Evolutionary conservation across 2,329 filamentous ascomycete genomes (phyloP), one percentile per base, ranked within the genome.

Genomic region (Fusarium acutatum): DNA sequence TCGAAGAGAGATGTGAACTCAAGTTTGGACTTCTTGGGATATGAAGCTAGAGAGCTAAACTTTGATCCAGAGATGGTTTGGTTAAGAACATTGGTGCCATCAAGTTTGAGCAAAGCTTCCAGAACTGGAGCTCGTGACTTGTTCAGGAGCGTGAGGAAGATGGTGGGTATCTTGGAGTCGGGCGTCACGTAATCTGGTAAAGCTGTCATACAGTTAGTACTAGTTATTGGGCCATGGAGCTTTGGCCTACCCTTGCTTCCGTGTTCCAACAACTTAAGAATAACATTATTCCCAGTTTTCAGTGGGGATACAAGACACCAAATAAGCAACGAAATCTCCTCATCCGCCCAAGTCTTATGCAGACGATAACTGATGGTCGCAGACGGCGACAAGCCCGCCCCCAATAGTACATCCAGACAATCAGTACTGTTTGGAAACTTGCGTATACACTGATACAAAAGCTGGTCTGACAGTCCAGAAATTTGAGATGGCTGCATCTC

Each of bases 1-100:
- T 71, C 67, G 7, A 71, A 71, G 7, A 71, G 67, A 18, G 43
- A 10, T 2, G 62, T 47, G 15, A 71, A 71, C 13, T 71, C 43
- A 9, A 14, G 32, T 32, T 69, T 61, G 28, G 68, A 8, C 7
- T 61, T 57, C n/a, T 57, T 70, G 1, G 56, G 32, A 14, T 30
- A 47, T 3, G 22, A 37, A 4, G 68, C 68, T 12, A 71, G 35
- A 18, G 44, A 38, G n/a, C 66, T 70, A 18, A 71, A 71, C 7
- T 28, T 60, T 10, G 68, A 70, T 3, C 68, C 68, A 1, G 68
- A 66, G 13, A 71, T 69, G 9, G 66, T 71, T 3, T 41, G 37
- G 28, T 71, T 41, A 1, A 57, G 18, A 3, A 32, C 4, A 3
- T 44, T 37, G 4, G 20, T 34, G 4, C 17, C 24, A 2, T 56